Evolutionary conservation across 2,329 filamentous ascomycete genomes (phyloP).

Genomic region (Cladosporium sp.): DNA sequence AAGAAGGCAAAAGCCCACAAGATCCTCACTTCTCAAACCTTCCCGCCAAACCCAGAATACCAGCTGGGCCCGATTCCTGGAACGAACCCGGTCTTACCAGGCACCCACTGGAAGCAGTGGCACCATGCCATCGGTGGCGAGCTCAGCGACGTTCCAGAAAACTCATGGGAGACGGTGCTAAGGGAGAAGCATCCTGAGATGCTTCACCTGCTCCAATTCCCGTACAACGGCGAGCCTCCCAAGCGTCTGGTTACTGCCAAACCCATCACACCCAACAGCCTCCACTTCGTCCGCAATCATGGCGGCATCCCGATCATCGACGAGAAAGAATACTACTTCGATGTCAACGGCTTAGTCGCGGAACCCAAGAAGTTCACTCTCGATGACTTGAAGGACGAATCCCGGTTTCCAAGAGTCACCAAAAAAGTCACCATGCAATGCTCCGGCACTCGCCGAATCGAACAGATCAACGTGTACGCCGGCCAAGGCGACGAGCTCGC

Average conservation of each 20-base stretch:
- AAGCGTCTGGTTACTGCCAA: slow-evolving; percentile 44
- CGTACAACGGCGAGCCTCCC: slow-evolving; percentile 58
- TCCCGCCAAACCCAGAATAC: slow-evolving; percentile 46
- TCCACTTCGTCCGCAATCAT: slow-evolving; percentile 58
- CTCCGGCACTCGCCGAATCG: slow-evolving; percentile 53
- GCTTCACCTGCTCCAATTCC: slow-evolving; percentile 57
- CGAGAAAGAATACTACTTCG: slow-evolving; percentile 41
- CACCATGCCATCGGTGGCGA: slow-evolving; percentile 48
- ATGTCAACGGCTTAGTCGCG: slow-evolving; percentile 49
- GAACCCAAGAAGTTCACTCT: slow-evolving; percentile 47
- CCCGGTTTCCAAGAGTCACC: slow-evolving; percentile 46
- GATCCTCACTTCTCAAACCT: slow-evolving; percentile 43
- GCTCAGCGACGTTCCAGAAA: slow-evolving; percentile 42
- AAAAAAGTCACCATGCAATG: slow-evolving; percentile 55
- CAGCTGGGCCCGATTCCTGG: slow-evolving; percentile 50
- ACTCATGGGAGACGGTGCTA: slow-evolving; percentile 51
- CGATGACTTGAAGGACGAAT: slow-evolving; percentile 49
- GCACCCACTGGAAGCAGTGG: slow-evolving; percentile 53
- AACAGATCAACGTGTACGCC: slow-evolving; percentile 52
- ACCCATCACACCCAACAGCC: slow-evolving; percentile 47
- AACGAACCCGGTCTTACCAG: slow-evolving; percentile 53
- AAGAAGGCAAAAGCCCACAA: slow-evolving; percentile 50
- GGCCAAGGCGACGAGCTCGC: slow-evolving; percentile 46
- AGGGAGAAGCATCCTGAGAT: slow-evolving; percentile 55
- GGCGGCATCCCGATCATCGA: slow-evolving; percentile 56